Base-by-base conservation (phyloP, 2,329 filamentous ascomycete species). In the Penicillium sp. region DNA sequence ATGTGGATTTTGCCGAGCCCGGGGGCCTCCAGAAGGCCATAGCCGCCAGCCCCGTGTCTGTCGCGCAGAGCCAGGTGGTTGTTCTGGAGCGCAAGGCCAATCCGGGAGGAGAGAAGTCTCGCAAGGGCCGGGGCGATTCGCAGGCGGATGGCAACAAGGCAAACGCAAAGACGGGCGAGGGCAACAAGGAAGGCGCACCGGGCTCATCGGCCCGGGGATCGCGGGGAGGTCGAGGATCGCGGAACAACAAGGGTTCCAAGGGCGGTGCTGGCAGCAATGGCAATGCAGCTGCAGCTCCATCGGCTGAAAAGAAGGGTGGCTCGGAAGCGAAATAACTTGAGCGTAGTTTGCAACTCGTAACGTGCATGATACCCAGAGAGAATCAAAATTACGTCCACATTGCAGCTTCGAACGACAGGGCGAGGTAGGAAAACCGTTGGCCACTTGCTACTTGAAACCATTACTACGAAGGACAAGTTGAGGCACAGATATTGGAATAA, bases 51-150 rank as follows among this genome's bases (percentile, higher is more conserved):
- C 87, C 87, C 0, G 77, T 96, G 19, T 72, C 84, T 14, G 83
- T 97, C 8, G 90, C 85, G 0, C 86, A 94, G 60, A 89, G 87
- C 5, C 83, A 84, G 7, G 87, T 97, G 2, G 87, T 94, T 50
- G 86, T 97, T 1, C 70, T 94, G 16, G 90, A 95, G 68, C 55
- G 67, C 39, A 69, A 68, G 45, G 52, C 50, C 10, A 65, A 62
- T 15, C 58, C 62, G 1, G 54, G 57, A 3, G 54, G 48, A 3
- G 62, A 65, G 36, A 65, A 63, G 33, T 40, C 52, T 1, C 58
- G 59, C 3, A 64, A 64, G 40, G 56, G 51, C 16, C 60, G 58
- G 16, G 45, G 48, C 25, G 60, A 62, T 15, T 15, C 48, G 11
- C 46, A 47, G 20, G 16, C 50, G 4, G 32, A 39, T 10, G n/a